Percentiles rank a stretch among this genome's conserved stretches.
phyloP scores from a whole-genome alignment of 1,284 basidiomycete genomes.

The Anthracocystis setariae region DNA sequence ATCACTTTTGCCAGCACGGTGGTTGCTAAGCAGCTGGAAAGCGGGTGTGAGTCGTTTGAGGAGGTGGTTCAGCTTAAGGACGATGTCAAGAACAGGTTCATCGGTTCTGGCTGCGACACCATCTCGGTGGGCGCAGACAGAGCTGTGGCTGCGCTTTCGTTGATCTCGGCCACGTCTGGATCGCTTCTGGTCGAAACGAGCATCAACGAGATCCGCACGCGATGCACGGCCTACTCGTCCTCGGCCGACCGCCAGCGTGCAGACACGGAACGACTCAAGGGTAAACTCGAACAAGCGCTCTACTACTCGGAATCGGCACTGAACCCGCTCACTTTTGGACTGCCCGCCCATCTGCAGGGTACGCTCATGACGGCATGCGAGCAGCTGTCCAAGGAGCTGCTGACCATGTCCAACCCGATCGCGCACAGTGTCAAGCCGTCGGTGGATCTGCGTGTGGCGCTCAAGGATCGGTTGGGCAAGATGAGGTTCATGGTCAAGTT shows the following conservation, averaged over 20 bases:
- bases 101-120: constrained; percentile 57
- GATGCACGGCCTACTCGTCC: constrained; percentile 22
- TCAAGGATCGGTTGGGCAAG: constrained; percentile 79
- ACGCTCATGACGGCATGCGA: constrained; percentile 76
- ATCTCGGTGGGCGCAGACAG: constrained; percentile 15
- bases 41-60: constrained; percentile 57
- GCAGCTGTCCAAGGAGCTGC: constrained; percentile 75
- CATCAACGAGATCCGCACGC: constrained; percentile 33
- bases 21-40: constrained; percentile 46
- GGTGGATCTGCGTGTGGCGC: constrained; percentile 79
- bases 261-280: constrained; percentile 74
- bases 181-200: constrained; percentile 58
- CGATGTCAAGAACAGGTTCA: constrained; percentile 61
- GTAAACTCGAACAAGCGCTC: constrained; percentile 86
- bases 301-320: constrained; percentile 78
- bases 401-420: constrained; percentile 38
- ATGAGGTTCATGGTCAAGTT: constrained; percentile 85
- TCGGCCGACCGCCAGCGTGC: constrained; percentile 46
- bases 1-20: constrained; percentile 57
- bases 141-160: constrained; percentile 49
- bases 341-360: constrained; percentile 80
- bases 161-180: constrained; percentile 60
- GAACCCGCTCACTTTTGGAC: constrained; percentile 85
- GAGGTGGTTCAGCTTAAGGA: constrained; percentile 67
- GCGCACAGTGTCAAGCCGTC: constrained; percentile 30